phyloP scores from a whole-genome alignment of 2,329 filamentous ascomycete genomes.

The Ciborinia camelliae region DNA sequence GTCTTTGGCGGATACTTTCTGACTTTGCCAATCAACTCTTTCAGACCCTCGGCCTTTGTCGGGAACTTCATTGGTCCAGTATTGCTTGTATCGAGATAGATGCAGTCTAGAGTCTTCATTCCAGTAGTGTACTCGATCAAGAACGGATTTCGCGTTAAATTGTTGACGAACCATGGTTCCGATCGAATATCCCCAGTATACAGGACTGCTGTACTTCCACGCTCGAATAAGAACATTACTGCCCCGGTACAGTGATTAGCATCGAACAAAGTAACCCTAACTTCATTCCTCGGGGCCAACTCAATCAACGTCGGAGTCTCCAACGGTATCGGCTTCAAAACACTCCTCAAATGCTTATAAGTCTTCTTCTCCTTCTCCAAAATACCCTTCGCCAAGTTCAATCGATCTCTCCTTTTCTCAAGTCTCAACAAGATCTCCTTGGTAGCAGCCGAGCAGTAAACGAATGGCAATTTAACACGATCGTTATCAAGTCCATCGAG shows the following conservation, averaged over 20 bases:
- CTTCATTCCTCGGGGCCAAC: slow-evolving; percentile 61
- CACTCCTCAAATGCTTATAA: slow-evolving; percentile 69
- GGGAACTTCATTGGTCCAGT: slow-evolving; percentile 47
- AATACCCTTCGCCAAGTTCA: slow-evolving; percentile 77
- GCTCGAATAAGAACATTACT: slow-evolving; percentile 90
- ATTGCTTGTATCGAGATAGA: slow-evolving; percentile 90
- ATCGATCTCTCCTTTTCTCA: slow-evolving; percentile 73
- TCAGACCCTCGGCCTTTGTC: slow-evolving; percentile 70
- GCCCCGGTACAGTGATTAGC: slow-evolving; percentile 90
- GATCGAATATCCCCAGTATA: slow-evolving; percentile 89
- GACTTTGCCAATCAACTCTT: slow-evolving; percentile 69
- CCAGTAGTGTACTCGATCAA: slow-evolving; percentile 71
- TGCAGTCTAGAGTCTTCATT: slow-evolving; percentile 65
- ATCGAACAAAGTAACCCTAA: slow-evolving; percentile 81
- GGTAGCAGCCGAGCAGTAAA: slow-evolving; percentile 87
- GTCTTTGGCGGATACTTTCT: slow-evolving; percentile 67
- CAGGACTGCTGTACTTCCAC: slow-evolving; percentile 65
- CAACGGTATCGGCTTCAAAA: slow-evolving; percentile 78
- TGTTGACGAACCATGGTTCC: slow-evolving; percentile 81
- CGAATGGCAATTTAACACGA: slow-evolving; percentile 70
- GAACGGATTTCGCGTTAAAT: slow-evolving; percentile 65
- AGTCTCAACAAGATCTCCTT: slow-evolving; percentile 75
- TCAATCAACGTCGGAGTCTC: slow-evolving; percentile 77
- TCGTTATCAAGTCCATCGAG: slow-evolving; percentile 67
- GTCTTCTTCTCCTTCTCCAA: slow-evolving; percentile 70